Evolutionary conservation across 495 filamentous ascomycete genomes (phyloP), one percentile per base, ranked within the genome.

Genomic region (Hamigera avellanea): DNA sequence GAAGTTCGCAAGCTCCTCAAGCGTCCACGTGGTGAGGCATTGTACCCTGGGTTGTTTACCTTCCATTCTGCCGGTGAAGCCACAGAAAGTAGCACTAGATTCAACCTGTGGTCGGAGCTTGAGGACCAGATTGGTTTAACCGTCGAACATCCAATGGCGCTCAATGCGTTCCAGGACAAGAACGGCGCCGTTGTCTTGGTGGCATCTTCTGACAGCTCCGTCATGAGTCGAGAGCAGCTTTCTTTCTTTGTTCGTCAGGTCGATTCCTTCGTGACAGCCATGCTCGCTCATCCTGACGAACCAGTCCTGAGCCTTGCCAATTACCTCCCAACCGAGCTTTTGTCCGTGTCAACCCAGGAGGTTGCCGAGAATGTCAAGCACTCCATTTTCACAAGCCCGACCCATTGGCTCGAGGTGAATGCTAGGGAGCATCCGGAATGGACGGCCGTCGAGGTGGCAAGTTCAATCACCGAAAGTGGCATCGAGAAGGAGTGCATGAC

Each of bases 391-490:
- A 32, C 40, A 14, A 36, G 29, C 25, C 56, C 58, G 5, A 53
- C 46, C 0, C 32, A 57, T 18, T 62, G 56, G 56, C 37, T 62
- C 16, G 58, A 59, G 28, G 31, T 42, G 16, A 43, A 61, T 35
- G 62, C 64, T 13, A 14, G 36, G 8, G 48, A 33, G 6, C 40
- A 63, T 13, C 62, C 66, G 3, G 44, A 58, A 2, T 67, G 56
- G 49, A 45, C 41, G 28, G 66, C 66, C 3, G 57, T 66, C 14
- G 57, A 68, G 34, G 62, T 65, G 8, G 62, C 58, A 15, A 56
- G 35, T 19, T 50, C 46, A 13, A 45, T 57, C 1, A 42, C 38
- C 6, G 36, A 51, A 23, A 42, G 49, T 13, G 46, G 43, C 2
- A 37, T 62, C 3, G 48, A 52, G 29, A 64, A 52, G 33, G 51